Conservation (phyloP, 495 filamentous ascomycete genomes). For the Talaromyces stipitatus region DNA sequence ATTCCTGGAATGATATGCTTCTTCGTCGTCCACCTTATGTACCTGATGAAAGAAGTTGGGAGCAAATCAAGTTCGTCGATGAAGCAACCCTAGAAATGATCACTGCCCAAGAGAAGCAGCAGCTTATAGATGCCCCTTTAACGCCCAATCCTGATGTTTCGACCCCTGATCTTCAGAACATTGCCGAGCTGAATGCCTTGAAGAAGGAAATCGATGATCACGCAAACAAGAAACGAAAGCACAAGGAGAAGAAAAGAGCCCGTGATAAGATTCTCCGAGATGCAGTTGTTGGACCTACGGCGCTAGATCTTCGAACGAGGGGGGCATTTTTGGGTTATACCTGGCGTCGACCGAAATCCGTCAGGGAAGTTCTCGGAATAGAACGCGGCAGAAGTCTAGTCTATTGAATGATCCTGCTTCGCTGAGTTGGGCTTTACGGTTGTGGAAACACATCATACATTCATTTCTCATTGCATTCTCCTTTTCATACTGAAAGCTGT, state of each 20-base stretch:
- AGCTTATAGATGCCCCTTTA: neutral
- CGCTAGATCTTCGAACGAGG: conserved; percentile 69
- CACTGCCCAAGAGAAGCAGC: neutral
- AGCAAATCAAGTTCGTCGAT: conserved; percentile 88
- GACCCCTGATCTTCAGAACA: neutral
- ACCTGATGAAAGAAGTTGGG: conserved; percentile 58
- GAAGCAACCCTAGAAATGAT: conserved; percentile 22
- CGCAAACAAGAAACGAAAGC: conserved; percentile 11
- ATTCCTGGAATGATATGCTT: conserved; percentile 64
- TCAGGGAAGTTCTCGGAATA: conserved; percentile 22
- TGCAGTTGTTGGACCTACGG: conserved; percentile 48
- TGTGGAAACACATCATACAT: too few species aligned
- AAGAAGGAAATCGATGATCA: neutral
- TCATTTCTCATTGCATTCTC: neutral
- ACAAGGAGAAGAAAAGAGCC: conserved; percentile 60
- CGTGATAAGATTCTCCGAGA: conserved; percentile 77
- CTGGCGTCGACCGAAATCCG: conserved; percentile 54
- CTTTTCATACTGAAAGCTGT: neutral
- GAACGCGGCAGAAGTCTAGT: conserved; percentile 16
- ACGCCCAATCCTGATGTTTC: neutral
- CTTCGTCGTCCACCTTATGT: conserved; percentile 64
- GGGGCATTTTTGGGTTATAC: conserved; percentile 89
- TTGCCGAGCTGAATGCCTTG: conserved; percentile 3
- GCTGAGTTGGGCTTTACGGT: too few species aligned
- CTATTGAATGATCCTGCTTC: neutral